Base-by-base conservation (phyloP, 345 rosid species). In the Camelina hispida region DNA sequence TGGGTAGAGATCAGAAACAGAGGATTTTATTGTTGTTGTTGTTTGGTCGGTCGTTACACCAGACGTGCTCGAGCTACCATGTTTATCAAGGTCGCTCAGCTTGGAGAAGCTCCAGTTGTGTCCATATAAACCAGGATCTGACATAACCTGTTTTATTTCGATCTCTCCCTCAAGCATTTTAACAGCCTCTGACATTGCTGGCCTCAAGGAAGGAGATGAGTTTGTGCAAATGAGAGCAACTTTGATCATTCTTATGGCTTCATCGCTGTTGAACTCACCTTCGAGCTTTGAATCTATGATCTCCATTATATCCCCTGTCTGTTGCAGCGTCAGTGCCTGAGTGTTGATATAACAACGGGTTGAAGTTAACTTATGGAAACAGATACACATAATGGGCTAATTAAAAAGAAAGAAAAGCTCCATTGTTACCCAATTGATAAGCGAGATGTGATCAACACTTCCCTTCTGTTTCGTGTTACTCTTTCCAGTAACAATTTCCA, bases 401-500 rank as follows among this genome's bases (percentile, higher is more conserved):
- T 20, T 20, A 20, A 40, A 23, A 22, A 67, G 37, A 38, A 6
- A 54, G 10, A 54, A 68, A 25, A 54, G 25, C 28, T 55, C 28
- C 25, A 37, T 0, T 8, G 16, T 57, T 79, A 84, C 87, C 85
- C 85, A 75, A 68, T 84, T 77, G 32, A 77, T 76, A 71, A 84
- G 83, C 16, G 81, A 77, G 25, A 69, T n/a, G 7, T 23, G 62
- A 11, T 79, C 67, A 23, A 3, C 17, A 43, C 12, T 63, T 18
- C 77, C 74, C 14, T 20, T 62, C 4, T 53, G 40, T 47, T 30
- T 68, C 5, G 2, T 56, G 23, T 77, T 79, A 51, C 38, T 58
- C 61, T 69, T 71, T 2, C 85, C 85, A 32, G 77, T 81, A 55
- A 81, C 83, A 54, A 81, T 78, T 66, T 84, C 83, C 68, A 84